Evolutionary conservation across 2,329 filamentous ascomycete species (phyloP), one percentile per base, ranked within the genome.

Genomic region (Scopulariopsis brevicaulis): DNA sequence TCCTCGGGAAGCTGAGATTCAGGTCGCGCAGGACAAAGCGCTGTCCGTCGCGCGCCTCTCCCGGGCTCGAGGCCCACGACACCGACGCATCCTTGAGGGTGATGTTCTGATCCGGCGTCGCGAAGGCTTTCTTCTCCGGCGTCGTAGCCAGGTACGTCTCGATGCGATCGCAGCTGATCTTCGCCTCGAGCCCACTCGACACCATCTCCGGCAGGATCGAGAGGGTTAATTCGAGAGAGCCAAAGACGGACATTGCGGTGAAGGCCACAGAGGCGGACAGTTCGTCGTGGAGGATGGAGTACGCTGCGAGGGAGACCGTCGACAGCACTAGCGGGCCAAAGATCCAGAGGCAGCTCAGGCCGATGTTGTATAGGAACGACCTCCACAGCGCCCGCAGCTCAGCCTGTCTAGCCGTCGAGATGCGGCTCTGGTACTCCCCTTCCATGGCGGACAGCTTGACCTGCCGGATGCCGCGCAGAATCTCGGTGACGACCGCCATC

Each of bases 371-470:
- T 18, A 22, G 18, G 28, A 24, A 53, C 22, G 25, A 18, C n/a
- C 28, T 15, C 20, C 50, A 53, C 3, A 24, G 22, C 4, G 15
- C 18, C 7, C n/a, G 18, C 8, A 53, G 24, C 14, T 53, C 50
- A 15, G 3, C 8, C 50, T 14, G 7, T 8, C 22, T 18, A 7
- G 20, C 22, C 12, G 6, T 22, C 8, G 18, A 18, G 12, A 53
- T 53, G 22, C 20, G 86, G 18, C 77, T 75, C 67, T 90, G 83
- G 89, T 89, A 93, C 63, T 88, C 82, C 22, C 74, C 72, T 68
- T 93, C 89, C 2, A 90, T 71, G 1, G 89, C 89, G 0, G 87
- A 87, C 63, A 93, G 91, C 65, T 93, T 93, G 72, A 93, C 90
- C 69, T 93, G 89, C 1, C 88, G 82, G 62, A 93, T 92, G 8